phyloP scores from a whole-genome alignment of 2,329 filamentous ascomycete species.

The Bipolaris cookei region DNA sequence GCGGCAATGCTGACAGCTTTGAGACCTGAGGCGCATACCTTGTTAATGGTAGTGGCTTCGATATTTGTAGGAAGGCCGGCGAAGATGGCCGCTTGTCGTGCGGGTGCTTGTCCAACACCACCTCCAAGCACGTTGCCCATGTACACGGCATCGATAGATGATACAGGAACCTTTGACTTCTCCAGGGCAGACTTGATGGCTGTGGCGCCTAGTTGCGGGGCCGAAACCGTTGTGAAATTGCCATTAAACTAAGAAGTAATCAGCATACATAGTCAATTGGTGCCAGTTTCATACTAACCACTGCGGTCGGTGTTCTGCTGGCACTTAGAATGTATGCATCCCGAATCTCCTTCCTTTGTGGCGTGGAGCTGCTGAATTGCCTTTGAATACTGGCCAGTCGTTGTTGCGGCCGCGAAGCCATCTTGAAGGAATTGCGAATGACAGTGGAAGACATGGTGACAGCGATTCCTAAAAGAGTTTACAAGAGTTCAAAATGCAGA shows the following conservation, averaged over 20 bases:
- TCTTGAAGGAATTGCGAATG: constrained; percentile 42
- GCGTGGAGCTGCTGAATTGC: constrained; percentile 45
- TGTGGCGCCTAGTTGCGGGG: constrained; percentile 84
- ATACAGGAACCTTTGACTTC: constrained; percentile 81
- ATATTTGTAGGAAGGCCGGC: constrained; percentile 81
- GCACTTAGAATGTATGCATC: constrained; percentile 95
- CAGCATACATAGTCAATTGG: neutral
- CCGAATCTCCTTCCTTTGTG: constrained; percentile 68
- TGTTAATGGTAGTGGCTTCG: constrained; percentile 94
- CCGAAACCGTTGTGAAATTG: constrained; percentile 80
- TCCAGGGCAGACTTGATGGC: constrained; percentile 91
- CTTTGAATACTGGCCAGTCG: constrained; percentile 47
- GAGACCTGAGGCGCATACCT: constrained; percentile 94
- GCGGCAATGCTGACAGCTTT: constrained; percentile 91
- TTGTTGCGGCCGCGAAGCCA: constrained; percentile 47
- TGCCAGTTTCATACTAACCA: constrained; percentile 60
- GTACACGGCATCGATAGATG: constrained; percentile 89
- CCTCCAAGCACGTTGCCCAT: constrained; percentile 95
- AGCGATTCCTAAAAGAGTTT: neutral
- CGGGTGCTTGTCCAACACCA: constrained; percentile 85
- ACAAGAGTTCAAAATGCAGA: constrained; percentile 10
- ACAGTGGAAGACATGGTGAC: constrained; percentile 41
- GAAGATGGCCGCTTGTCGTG: constrained; percentile 87
- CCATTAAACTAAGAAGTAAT: constrained; percentile 80
- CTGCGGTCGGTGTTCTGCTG: constrained; percentile 85